phyloP scores from a whole-genome alignment of 352 stramenopile species.

The Thalassiosira hispida region DNA sequence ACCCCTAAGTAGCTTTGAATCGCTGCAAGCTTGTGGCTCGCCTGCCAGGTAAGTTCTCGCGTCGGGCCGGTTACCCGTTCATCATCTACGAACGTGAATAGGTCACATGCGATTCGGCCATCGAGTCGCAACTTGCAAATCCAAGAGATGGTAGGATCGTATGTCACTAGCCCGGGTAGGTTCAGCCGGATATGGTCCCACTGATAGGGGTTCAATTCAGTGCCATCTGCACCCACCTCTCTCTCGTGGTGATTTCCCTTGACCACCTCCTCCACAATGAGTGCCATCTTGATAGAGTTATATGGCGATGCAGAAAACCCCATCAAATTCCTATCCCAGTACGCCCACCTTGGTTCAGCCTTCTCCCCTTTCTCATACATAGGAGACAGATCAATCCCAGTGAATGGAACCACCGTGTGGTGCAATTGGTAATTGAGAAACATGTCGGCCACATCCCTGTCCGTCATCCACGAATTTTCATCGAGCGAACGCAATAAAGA shows the following conservation, averaged over 20 bases:
- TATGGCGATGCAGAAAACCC: conserved; percentile 55
- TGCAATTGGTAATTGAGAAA: conserved; percentile 6
- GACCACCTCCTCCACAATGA: conserved; percentile 11
- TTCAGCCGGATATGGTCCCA: conserved; percentile 59
- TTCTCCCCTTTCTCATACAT: conserved; percentile 2
- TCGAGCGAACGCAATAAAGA: conserved; percentile 32
- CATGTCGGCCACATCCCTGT: conserved; percentile 56
- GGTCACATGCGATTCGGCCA: conserved; percentile 41
- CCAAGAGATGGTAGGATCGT: conserved; percentile 53
- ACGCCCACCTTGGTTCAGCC: conserved; percentile 14
- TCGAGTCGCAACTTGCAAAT: conserved; percentile 34
- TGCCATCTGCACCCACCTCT: background rate
- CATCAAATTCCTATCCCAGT: conserved; percentile 57
- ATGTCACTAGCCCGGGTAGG: conserved; percentile 45
- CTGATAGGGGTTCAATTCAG: conserved; percentile 47
- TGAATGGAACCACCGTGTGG: conserved; percentile 12
- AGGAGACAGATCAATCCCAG: conserved; percentile 34
- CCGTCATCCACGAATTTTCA: conserved; percentile 24
- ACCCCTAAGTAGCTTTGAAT: conserved; percentile 35
- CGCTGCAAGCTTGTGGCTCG: conserved; percentile 10
- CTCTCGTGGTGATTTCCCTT: conserved; percentile 3
- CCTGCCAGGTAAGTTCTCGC: conserved; percentile 29
- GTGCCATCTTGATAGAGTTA: too few species aligned
- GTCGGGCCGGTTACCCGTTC: conserved; percentile 17
- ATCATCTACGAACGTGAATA: conserved; percentile 63